Percentiles rank a stretch among this genome's conserved stretches.
Evolutionary conservation across 371 early-diverging fungal species (phyloP).

Genomic region (Phascolomyces articulosus): DNA sequence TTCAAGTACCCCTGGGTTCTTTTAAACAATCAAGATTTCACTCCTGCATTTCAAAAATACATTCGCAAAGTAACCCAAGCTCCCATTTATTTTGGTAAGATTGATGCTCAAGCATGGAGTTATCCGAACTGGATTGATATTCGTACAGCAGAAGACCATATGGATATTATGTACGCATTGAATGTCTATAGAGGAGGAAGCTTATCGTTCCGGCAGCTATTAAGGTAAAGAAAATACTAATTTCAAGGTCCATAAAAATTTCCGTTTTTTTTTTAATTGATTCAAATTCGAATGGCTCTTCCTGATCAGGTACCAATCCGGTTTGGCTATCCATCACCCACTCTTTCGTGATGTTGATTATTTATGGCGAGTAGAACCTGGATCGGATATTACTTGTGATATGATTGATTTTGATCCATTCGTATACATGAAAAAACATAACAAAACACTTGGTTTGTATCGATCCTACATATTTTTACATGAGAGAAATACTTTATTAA

Average conservation of each 20-base stretch:
- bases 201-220: constrained; percentile 22
- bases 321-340: constrained; percentile 84
- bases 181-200: constrained; percentile 22
- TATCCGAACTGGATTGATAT: constrained; percentile 56
- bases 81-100: constrained; percentile 44
- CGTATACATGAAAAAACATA: constrained; percentile 70
- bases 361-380: constrained; percentile 96
- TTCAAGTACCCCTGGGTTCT: constrained; percentile 56
- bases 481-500: too few relatives aligned
- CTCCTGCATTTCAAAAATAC: constrained; percentile 35
- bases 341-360: constrained; percentile 79
- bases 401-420: constrained; percentile 89
- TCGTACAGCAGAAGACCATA: constrained; percentile 27
- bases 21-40: constrained; percentile 40
- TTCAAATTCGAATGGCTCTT: not conserved
- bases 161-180: constrained; percentile 14
- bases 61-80: constrained; percentile 29
- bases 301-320: constrained; percentile 75
- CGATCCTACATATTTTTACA: too few relatives aligned
- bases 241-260: too few relatives aligned
- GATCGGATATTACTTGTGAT: constrained; percentile 82
- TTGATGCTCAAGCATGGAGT: constrained; percentile 44
- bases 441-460: constrained; percentile 73
- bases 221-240: too few relatives aligned
- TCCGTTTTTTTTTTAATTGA: not conserved